Evolutionary conservation across 768 basidiomycete species (phyloP), one percentile per base, ranked within the genome.

Genomic region (Mycena indigotica): DNA sequence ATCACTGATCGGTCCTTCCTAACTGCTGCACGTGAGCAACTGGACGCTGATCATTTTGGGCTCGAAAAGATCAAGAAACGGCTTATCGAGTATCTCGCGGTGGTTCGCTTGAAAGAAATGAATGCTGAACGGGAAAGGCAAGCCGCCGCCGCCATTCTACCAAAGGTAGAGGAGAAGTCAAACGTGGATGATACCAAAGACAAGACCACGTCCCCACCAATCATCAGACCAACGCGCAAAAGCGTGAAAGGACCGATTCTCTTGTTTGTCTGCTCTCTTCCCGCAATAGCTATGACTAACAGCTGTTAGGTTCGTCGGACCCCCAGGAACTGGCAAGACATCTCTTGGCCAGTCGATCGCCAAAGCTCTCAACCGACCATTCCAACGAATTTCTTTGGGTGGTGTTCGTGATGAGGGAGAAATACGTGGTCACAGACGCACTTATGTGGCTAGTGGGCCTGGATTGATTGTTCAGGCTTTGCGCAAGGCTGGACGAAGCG

Each of bases 321-420:
- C 95, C 10, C 94, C 95, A 0, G 94, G 94, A 2, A 89, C 87
- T 0, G 94, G 93, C 29, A 95, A 96, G 73, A 97, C 94, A 0
- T 93, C 91, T 1, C 84, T 98, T 2, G 95, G 95, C 0, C 88
- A 90, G 63, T 93, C 90, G 0, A 83, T 98, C 26, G 95, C 95
- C 3, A 86, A 85, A 39, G 88, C 93, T 0, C 80, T 97, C 8
- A 80, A 82, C 24, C 77, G 94, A 41, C 93, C 93, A 2, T 97
- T 96, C 80, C 89, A 96, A 65, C 85, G 95, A 12, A 95, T 97
- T 61, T 89, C 92, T 1, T 80, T 97, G 0, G 95, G 95, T 12
- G 95, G 95, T 28, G 92, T 97, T 6, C 81, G 95, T 2, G 95
- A 98, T 65, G 95, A 98, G 71, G 95, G 92, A 0, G 89, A 89